Percentiles rank a stretch among this genome's conserved stretches.
Conservation (phyloP, 1,284 basidiomycete genomes). For the Puccinia polysora region DNA sequence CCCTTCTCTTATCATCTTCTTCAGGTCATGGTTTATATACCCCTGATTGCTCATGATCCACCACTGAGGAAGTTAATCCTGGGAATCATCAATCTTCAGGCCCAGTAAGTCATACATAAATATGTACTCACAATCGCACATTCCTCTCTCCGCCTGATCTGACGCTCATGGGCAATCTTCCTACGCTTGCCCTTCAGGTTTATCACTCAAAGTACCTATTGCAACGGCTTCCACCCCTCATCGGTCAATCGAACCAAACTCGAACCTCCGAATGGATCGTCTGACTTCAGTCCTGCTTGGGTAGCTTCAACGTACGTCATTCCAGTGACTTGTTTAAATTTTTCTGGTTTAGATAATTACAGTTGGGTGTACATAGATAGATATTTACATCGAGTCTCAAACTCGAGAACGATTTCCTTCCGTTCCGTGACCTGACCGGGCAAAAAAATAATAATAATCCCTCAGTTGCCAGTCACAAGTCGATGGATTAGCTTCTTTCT, state of each 20-base stretch:
- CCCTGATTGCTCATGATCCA: too few species aligned
- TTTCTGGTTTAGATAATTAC: not conserved
- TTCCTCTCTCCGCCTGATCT: too few species aligned
- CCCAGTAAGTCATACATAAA: too few species aligned
- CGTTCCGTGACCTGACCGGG: not conserved
- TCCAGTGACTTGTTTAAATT: not conserved
- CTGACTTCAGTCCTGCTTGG: not conserved
- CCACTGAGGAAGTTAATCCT: too few species aligned
- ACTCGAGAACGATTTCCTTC: too few species aligned
- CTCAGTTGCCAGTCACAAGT: not conserved
- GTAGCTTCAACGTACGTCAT: not conserved
- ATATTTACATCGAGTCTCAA: too few species aligned
- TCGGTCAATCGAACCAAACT: not conserved
- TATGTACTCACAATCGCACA: too few species aligned
- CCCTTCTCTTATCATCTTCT: too few species aligned
- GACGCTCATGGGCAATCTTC: too few species aligned
- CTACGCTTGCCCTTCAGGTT: not conserved
- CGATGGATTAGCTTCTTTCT: slow-evolving; percentile 24
- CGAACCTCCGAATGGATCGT: not conserved
- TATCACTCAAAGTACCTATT: not conserved
- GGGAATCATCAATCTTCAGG: too few species aligned
- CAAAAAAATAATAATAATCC: not conserved
- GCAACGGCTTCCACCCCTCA: slow-evolving; percentile 1
- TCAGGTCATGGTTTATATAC: too few species aligned
- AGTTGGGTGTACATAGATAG: too few species aligned